Evolutionary conservation across 2,329 filamentous ascomycete species (phyloP), one percentile per base, ranked within the genome.

Genomic region (Neonectria hederae): DNA sequence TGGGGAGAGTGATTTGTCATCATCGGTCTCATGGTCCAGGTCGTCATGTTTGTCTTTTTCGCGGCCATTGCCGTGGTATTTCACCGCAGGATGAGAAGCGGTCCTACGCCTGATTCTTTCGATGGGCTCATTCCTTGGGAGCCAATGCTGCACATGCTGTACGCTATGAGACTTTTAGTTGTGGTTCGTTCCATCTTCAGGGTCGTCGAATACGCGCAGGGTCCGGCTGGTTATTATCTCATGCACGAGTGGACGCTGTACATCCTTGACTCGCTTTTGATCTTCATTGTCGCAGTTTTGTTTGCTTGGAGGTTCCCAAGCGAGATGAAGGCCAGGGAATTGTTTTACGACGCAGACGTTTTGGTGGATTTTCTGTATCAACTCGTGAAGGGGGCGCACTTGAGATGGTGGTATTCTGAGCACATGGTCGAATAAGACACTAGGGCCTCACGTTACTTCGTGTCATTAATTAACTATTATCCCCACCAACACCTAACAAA

Each of bases 211-310:
- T 59, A 28, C 19, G 56, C 56, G 2, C 48, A 53, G 7, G 56
- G 56, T 2, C 13, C 45, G 17, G 32, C n/a, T 6, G 56, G 56
- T 19, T 59, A 59, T 19, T 26, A 48, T 1, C 56, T 59, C 17
- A 53, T 49, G 5, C 38, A 59, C 22, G 56, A 59, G 38, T 59
- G 56, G 56, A 59, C 56, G 1, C 26, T 59, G 48, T 59, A 59
- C 28, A 22, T 54, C 9, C 54, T 59, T 10, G 57, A 59, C 17
- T 46, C 49, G 11, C 26, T 59, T 3, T 46, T 59, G 28, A 59
- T 59, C 48, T 46, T 46, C 4, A n/a, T n/a, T 17, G 57, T 59
- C 2, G 8, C 38, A 3, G 40, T 46, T 2, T 3, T 59, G 11
- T 59, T 59, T 30, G 57, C 19, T 3, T 54, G 57, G 57, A 38